Evolutionary conservation across 208 protist genomes (phyloP).

Genomic region (Leishmania mexicana): DNA sequence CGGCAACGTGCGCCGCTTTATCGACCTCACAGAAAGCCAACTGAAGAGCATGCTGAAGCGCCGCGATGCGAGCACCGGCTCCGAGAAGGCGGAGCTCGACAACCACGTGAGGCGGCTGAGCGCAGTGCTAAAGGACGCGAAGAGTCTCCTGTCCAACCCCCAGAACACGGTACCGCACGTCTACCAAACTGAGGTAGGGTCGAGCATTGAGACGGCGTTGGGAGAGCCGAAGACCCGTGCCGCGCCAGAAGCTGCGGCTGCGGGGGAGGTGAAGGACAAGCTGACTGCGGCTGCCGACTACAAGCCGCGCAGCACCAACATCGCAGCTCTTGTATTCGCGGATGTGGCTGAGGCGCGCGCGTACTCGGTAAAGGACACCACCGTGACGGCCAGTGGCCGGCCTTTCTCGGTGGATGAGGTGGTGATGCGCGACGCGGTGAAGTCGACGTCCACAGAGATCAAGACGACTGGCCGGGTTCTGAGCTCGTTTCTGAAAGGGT

Average conservation of each 20-base stretch:
- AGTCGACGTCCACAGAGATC: conserved; percentile 18
- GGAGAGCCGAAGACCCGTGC: neutral
- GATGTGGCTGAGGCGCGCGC: conserved; percentile 25
- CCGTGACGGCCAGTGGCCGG: conserved; percentile 29
- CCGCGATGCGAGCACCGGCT: conserved; percentile 21
- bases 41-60: conserved; percentile 26
- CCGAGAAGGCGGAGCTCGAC: conserved; percentile 31
- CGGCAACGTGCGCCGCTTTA: conserved; percentile 66
- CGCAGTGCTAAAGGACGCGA: conserved; percentile 39
- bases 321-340: conserved; percentile 34
- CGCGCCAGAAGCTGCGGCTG: neutral
- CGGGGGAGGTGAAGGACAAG: neutral
- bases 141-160: conserved; percentile 47
- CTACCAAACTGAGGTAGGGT: conserved; percentile 33
- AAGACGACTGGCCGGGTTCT: conserved; percentile 33
- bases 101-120: conserved; percentile 36
- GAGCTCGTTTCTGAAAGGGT: conserved; percentile 47
- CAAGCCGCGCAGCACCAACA: conserved; percentile 29
- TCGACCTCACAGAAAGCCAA: conserved; percentile 48
- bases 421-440: conserved; percentile 21
- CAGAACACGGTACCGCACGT: conserved; percentile 36
- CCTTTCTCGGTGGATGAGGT: conserved; percentile 53
- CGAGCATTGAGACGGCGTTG: neutral
- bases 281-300: neutral
- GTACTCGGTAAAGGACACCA: conserved; percentile 27